Conservation (phyloP, 148 eudicot genomes). For the Persicaria tinctoria region DNA sequence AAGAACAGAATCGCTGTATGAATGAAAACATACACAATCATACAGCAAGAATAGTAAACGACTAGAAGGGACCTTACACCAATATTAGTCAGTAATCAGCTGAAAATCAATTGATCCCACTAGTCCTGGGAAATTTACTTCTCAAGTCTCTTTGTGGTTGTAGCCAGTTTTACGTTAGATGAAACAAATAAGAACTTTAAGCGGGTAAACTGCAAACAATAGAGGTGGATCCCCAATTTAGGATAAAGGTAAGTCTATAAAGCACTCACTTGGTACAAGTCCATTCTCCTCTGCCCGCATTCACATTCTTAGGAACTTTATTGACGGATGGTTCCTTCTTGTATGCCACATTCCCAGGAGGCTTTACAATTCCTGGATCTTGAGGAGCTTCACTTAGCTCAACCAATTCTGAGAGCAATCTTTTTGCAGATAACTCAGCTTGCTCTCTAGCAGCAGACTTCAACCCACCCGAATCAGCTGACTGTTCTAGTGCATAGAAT, state of each 20-base stretch:
- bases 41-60: too few species aligned
- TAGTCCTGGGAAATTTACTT: not conserved
- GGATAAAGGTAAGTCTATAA: not conserved
- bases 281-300: not conserved
- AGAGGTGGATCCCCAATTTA: not conserved
- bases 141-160: not conserved
- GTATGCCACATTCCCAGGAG: slow-evolving; percentile 19
- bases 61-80: not conserved
- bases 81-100: not conserved
- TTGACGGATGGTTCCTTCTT: slow-evolving; percentile 23
- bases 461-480: slow-evolving; percentile 35
- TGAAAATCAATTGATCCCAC: not conserved
- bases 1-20: not conserved
- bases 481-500: slow-evolving; percentile 62
- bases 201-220: not conserved
- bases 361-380: slow-evolving; percentile 33
- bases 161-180: not conserved
- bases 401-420: slow-evolving; percentile 54
- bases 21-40: not conserved
- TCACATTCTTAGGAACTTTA: slow-evolving; percentile 36
- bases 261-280: slow-evolving; percentile 7
- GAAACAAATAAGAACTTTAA: not conserved
- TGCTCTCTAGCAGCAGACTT: slow-evolving; percentile 35
- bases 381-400: slow-evolving; percentile 40
- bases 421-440: slow-evolving; percentile 60